Conservation (phyloP, 805 yeast species). For the Saccharomycopsis malanga region DNA sequence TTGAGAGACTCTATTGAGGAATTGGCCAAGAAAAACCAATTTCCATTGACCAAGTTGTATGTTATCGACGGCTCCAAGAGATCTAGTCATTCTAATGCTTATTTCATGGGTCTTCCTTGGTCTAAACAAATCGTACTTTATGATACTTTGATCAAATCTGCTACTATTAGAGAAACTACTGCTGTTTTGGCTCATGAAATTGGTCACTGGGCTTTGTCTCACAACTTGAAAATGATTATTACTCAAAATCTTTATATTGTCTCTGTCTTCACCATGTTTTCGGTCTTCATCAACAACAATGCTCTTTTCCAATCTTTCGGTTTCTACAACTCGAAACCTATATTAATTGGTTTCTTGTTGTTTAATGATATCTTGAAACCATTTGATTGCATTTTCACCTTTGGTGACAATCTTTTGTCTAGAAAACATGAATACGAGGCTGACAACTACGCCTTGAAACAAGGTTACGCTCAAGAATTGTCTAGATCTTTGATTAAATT, state of each 20-base stretch:
- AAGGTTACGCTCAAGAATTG: conserved; percentile 65
- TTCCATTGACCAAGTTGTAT: conserved; percentile 80
- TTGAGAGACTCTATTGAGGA: conserved; percentile 74
- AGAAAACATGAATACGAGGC: conserved; percentile 94
- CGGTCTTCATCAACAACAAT: conserved; percentile 70
- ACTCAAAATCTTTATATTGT: conserved; percentile 60
- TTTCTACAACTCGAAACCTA: conserved; percentile 58
- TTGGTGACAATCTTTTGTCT: conserved; percentile 59
- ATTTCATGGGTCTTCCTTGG: conserved; percentile 95
- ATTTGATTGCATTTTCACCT: conserved; percentile 58
- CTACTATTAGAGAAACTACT: conserved; percentile 70
- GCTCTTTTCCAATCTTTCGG: conserved; percentile 79
- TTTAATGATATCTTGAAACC: conserved; percentile 79
- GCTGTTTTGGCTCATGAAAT: conserved; percentile 98
- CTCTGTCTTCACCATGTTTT: conserved; percentile 61
- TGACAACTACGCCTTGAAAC: conserved; percentile 71
- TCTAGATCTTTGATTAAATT: conserved; percentile 66
- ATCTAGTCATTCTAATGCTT: conserved; percentile 95
- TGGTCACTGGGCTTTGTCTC: conserved; percentile 95
- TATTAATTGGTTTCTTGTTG: conserved; percentile 71
- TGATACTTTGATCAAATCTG: conserved; percentile 82
- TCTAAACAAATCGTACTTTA: conserved; percentile 89
- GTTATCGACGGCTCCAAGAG: conserved; percentile 97
- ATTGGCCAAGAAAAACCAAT: conserved; percentile 65
- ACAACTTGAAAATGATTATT: conserved; percentile 68